Percentiles rank a stretch among this genome's conserved stretches.
Evolutionary conservation across 164 flowering plant species (phyloP).

Genomic region (Amborella trichopoda): DNA sequence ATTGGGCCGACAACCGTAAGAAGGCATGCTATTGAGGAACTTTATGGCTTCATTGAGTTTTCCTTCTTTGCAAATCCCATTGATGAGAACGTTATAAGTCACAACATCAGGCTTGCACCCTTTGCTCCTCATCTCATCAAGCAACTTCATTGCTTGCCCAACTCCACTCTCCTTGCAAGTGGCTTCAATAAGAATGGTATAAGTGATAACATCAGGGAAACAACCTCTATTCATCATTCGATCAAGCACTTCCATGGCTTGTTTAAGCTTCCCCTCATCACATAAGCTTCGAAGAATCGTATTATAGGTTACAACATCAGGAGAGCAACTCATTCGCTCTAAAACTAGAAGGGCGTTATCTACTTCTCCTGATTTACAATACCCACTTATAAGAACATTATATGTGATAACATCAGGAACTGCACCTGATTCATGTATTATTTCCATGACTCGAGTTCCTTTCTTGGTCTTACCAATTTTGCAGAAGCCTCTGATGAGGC

Average conservation of each 20-base stretch:
- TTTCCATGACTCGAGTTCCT: slow-evolving; percentile 56
- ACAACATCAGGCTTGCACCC: slow-evolving; percentile 88
- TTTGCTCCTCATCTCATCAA: slow-evolving; percentile 79
- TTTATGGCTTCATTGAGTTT: slow-evolving; percentile 71
- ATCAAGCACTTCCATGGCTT: slow-evolving; percentile 68
- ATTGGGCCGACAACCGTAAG: slow-evolving; percentile 73
- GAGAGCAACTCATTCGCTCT: slow-evolving; percentile 67
- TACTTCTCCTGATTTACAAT: slow-evolving; percentile 70
- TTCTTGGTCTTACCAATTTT: slow-evolving; percentile 43
- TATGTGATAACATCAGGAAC: slow-evolving; percentile 83
- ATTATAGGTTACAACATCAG: slow-evolving; percentile 78
- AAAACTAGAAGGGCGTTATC: slow-evolving; percentile 48
- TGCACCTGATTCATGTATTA: slow-evolving; percentile 66
- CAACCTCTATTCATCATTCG: slow-evolving; percentile 45
- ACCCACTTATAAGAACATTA: slow-evolving; percentile 72
- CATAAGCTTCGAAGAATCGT: slow-evolving; percentile 66
- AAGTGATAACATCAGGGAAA: slow-evolving; percentile 73
- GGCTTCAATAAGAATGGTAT: slow-evolving; percentile 87
- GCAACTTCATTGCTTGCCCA: slow-evolving; percentile 71
- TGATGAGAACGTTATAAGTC: slow-evolving; percentile 79
- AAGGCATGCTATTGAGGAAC: slow-evolving; percentile 51
- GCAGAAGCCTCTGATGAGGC: slow-evolving; percentile 67
- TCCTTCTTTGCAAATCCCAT: slow-evolving; percentile 86
- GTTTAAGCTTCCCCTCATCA: slow-evolving; percentile 50
- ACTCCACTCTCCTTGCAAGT: slow-evolving; percentile 77